Evolutionary conservation across 1,284 basidiomycete genomes (phyloP), one percentile per base, ranked within the genome.

Genomic region (Cutaneotrichosporon daszewskae): DNA sequence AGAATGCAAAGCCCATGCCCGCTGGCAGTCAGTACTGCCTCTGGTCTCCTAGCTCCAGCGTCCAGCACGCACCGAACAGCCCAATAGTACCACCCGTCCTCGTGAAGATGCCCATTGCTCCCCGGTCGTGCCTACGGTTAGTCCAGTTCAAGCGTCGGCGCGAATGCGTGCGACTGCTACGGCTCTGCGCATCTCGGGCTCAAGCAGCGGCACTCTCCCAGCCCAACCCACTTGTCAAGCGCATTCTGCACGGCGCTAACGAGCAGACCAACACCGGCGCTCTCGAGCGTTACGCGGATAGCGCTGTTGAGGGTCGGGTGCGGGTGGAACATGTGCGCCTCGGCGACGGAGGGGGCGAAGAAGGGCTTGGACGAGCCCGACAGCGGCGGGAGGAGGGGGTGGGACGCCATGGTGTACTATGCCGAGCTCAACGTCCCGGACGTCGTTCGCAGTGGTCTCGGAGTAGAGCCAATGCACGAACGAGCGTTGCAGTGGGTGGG

Each of bases 1-100:
- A 84, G 66, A 87, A 96, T 22, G 85, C 79, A 51, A 83, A 84
- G 33, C 88, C 91, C 81, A 94, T 85, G n/a, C 86, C 88, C 60
- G 87, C 89, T 91, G 54, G 18, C 37, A 17, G 42, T 44, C 17
- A 45, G 46, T 11, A 11, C 26, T 25, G 43, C 19, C 28, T 17
- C 18, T 23, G 13, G 10, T 22, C 24, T 29, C 8, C 11, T 7
- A 17, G 12, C 5, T 3, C 13, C 12, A 29, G 2, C 32, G n/a
- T 7, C n/a, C 38, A 41, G 51, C 37, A 70, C 80, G 65, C 53
- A 88, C 84, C 82, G 66, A 91, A 91, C 71, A 85, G 79, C 14
- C 81, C 85, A 62, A 87, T 83, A 6, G 85, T 85, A 37, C 82
- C 80, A 39, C 89, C 84, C 39, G 79, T 84, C 54, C 83, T 75